Percentiles rank a stretch among this genome's conserved stretches.
These are phyloP conservation scores for Elymus sibiricus DNA, from an alignment of 176 grass and related monocot genomes.

Conservation along the genomic window DNA sequence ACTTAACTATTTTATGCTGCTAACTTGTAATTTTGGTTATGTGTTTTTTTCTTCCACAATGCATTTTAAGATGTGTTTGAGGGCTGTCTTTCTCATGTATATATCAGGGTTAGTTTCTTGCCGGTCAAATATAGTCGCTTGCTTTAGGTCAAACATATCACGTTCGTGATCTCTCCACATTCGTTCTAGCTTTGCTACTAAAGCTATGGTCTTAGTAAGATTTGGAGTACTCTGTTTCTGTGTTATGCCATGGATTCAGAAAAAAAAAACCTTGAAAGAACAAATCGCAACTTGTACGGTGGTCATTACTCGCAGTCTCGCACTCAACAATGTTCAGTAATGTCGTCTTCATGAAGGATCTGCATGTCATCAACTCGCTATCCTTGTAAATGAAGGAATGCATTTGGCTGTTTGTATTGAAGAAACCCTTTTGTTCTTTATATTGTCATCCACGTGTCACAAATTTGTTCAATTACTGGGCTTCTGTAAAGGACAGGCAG, in stretches of 20 bases:
- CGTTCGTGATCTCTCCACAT: neutral
- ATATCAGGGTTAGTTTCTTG: neutral
- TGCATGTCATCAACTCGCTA: neutral
- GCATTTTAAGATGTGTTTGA: neutral
- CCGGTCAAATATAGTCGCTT: neutral
- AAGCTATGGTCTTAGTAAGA: neutral
- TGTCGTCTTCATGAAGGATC: neutral
- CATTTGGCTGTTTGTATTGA: neutral
- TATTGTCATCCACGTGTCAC: neutral
- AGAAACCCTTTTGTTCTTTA: neutral
- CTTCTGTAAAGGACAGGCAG: neutral
- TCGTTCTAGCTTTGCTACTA: neutral
- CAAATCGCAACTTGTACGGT: neutral
- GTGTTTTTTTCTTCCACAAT: neutral
- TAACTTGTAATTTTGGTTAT: neutral
- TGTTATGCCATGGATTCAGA: neutral
- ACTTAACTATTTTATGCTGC: too few relatives aligned
- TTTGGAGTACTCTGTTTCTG: neutral
- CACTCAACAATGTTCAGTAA: neutral
- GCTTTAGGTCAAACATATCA: neutral
- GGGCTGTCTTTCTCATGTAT: neutral
- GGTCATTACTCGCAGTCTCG: neutral
- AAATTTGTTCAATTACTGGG: neutral
- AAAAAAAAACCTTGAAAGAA: neutral
- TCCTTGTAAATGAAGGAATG: neutral